phyloP scores from a whole-genome alignment of 768 basidiomycete genomes.

The Leccinellum albellum region DNA sequence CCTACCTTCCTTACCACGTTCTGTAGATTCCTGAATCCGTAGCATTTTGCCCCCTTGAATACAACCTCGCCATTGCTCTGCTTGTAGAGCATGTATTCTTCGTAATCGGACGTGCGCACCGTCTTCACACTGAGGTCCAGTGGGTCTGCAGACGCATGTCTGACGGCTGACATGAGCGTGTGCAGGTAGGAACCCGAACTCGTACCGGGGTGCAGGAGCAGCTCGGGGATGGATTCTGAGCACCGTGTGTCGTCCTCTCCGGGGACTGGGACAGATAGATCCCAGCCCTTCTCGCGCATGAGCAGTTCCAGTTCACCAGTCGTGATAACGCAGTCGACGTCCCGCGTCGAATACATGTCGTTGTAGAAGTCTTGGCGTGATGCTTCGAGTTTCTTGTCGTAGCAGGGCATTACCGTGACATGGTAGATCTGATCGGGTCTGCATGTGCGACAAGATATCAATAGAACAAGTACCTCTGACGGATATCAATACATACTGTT shows the following conservation, averaged over 20 bases:
- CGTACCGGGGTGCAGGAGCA: conserved; percentile 75
- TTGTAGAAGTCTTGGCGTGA: conserved; percentile 92
- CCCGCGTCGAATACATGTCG: conserved; percentile 74
- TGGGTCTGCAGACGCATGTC: conserved; percentile 38
- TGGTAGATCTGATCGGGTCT: conserved; percentile 92
- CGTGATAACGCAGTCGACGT: conserved; percentile 96
- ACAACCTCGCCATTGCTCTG: conserved; percentile 53
- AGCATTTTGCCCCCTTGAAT: conserved; percentile 93
- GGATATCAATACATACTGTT: conserved; percentile 49
- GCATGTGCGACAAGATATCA: conserved; percentile 5
- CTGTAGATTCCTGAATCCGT: conserved; percentile 95
- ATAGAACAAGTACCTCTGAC: neutral
- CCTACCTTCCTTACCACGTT: conserved; percentile 93
- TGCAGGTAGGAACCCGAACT: conserved; percentile 93
- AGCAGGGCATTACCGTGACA: conserved; percentile 98
- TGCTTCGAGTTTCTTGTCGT: conserved; percentile 99
- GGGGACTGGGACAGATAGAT: conserved; percentile 56
- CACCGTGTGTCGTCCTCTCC: conserved; percentile 40
- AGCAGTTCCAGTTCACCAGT: conserved; percentile 90
- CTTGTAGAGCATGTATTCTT: conserved; percentile 60
- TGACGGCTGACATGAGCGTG: conserved; percentile 61
- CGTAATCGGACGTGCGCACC: conserved; percentile 73
- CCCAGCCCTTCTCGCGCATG: conserved; percentile 78
- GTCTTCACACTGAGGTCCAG: conserved; percentile 51
- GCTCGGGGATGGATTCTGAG: conserved; percentile 53